Evolutionary conservation across 164 flowering plant species (phyloP), one percentile per base, ranked within the genome.

Genomic region (Paratinospora sagittata): DNA sequence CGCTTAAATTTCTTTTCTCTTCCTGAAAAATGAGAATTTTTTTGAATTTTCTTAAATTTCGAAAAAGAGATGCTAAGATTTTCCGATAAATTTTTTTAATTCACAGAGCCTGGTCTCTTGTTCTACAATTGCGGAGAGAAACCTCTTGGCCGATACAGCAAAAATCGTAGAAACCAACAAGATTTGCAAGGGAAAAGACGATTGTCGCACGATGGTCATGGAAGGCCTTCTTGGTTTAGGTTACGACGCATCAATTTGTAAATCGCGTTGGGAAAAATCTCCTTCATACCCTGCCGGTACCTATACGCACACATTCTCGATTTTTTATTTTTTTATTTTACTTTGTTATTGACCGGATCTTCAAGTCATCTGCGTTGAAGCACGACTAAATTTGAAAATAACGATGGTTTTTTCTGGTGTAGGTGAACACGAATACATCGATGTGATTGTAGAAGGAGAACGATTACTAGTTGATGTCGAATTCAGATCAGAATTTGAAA

Each of bases 391-490:
- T 43, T n/a, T 43, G 49, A 43, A 43, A 1, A 16, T 1, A 43
- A 9, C 14, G 49, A 43, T 9, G 49, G 49, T 24, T 23, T 45
- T 43, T 11, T 10, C 1, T 11, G 21, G 0, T 26, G 12, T 13
- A 94, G 98, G 98, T 7, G 96, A 89, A 41, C 88, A 95, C 65
- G 92, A 95, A 43, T 95, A 92, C 77, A 80, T 90, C 13, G 97
- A 95, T 63, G 97, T 82, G 83, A 79, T 85, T 3, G 74, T 85
- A 0, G 85, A 82, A 27, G 84, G 85, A 0, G 96, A 89, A 66
- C 70, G 97, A 45, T n/a, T 88, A 71, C 60, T 95, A 26, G 68
- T 95, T 49, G 98, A 95, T 79, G 79, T 92, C 9, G 98, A 92
- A 43, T 95, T 92, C 81, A 67, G 88, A 77, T 92, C 98, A 16